Base-by-base conservation (phyloP, 331 rosid genomes). In the Dryas integrifolia region DNA sequence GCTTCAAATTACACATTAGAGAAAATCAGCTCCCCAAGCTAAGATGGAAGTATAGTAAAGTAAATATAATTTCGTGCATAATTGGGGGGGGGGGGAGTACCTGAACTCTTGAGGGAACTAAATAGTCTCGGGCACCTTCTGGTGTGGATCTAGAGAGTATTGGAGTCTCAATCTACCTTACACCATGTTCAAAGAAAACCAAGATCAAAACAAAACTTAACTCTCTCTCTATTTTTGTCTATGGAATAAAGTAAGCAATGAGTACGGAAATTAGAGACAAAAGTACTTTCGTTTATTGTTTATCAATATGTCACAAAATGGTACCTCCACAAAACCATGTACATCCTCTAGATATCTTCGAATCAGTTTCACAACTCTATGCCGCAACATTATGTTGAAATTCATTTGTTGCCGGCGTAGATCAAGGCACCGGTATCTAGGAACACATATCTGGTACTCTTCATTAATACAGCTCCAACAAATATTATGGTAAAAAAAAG, bases 141-240 rank as follows among this genome's bases (percentile, higher is more conserved):
- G 98, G 98, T 45, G 98, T 91, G 59, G 97, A 95, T 80, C 96
- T 88, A 77, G 96, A 87, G 79, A 95, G 90, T 82, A 95, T 89
- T 76, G 98, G 98, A 82, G 98, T 95, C 90, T 95, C 98, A 88
- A 95, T 88, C 98, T 95, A 83, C 92, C 98, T 91, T 89, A 70
- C 82, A 89, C 77, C 86, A 88, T 66, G 74, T 76, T 9, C 30
- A 78, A 80, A 21, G 24, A 78, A 66, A 48, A 74, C 77, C 87
- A 81, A 77, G 72, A 82, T 82, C 73, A 81, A 85, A 67, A 74
- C 24, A 21, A 79, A 58, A 65, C 55, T 46, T 21, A 15, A 81
- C 63, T 7, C 2, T 5, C 2, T 15, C 48, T 58, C 24, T 21
- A 67, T 14, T 58, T 14, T 67, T 46, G 12, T 12, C 24, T 11